Evolutionary conservation across 345 rosid species (phyloP), one percentile per base, ranked within the genome.

Genomic region (Leavenworthia alabamica): DNA sequence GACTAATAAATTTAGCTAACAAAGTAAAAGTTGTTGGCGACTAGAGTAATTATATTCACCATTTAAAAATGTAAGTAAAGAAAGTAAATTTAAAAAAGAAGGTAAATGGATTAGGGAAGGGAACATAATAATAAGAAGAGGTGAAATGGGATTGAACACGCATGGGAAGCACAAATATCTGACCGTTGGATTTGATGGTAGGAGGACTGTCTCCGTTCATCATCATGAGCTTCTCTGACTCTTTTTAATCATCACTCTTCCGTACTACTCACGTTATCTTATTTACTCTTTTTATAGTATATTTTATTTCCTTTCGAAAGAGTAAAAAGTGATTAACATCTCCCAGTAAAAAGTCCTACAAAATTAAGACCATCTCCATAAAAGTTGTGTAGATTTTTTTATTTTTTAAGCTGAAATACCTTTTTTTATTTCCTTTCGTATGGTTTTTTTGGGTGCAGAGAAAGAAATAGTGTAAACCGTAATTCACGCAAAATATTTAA

Each of bases 101-200:
- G n/a, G n/a, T n/a, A n/a, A n/a, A n/a, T n/a, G 26, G 53, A 22
- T 14, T 14, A 36, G 40, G 7, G 35, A 7, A 26, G 55, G 62
- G 29, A 4, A 42, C 67, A 69, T 43, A 69, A 69, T 54, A 42
- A 60, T 60, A n/a, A n/a, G n/a, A n/a, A n/a, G n/a, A n/a, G n/a
- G n/a, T n/a, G n/a, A n/a, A n/a, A n/a, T n/a, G n/a, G n/a, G n/a
- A n/a, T n/a, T n/a, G 44, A 48, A 70, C 59, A 63, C 66, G 75
- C 75, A 50, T 71, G 75, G 70, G 75, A 64, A 50, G 63, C 75
- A 71, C 28, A 47, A 64, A 8, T 64, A 57, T 60, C 64, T 71
- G 32, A 71, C 75, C 66, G 64, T 57, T 41, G 75, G 64, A 64
- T 56, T 2, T 56, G 28, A 6, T 56, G 47, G 49, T 24, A 63